phyloP scores from a whole-genome alignment of 768 basidiomycete genomes.

The Macrolepiota dolichaula region DNA sequence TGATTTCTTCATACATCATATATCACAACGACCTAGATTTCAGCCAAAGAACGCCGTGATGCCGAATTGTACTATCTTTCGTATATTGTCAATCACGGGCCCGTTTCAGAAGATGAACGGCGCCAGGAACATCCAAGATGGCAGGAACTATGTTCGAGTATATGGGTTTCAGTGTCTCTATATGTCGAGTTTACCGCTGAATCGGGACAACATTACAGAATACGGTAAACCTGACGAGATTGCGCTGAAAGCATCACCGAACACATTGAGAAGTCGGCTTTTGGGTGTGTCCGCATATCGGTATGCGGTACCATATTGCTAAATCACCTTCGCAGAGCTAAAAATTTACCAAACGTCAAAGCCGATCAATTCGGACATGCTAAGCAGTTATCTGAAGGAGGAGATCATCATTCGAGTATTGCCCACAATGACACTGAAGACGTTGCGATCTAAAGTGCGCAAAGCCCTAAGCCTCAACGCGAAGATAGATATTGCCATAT shows the following conservation, averaged over 20 bases:
- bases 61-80: constrained; percentile 83
- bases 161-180: constrained; percentile 17
- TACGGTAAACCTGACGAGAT: constrained; percentile 51
- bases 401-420: constrained; percentile 47
- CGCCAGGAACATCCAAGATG: constrained; percentile 60
- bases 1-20: neutral
- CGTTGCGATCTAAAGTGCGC: constrained; percentile 60
- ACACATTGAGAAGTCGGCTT: constrained; percentile 58
- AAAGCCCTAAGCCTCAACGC: constrained; percentile 41
- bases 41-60: constrained; percentile 68
- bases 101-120: constrained; percentile 39
- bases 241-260: constrained; percentile 25
- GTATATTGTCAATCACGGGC: constrained; percentile 46
- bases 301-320: neutral
- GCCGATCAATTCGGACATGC: neutral
- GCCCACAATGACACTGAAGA: constrained; percentile 63
- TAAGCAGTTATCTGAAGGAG: constrained; percentile 13
- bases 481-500: constrained; percentile 39
- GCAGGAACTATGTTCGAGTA: constrained; percentile 60
- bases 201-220: constrained; percentile 32
- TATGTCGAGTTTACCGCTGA: neutral
- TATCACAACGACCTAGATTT: constrained; percentile 50
- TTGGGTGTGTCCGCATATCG: constrained; percentile 43
- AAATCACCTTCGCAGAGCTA: constrained; percentile 17
- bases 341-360: constrained; percentile 17